These are phyloP conservation scores for Coemansia sp. DNA, from an alignment of 192 early-diverging fungal genomes.

Conservation along the genomic window DNA sequence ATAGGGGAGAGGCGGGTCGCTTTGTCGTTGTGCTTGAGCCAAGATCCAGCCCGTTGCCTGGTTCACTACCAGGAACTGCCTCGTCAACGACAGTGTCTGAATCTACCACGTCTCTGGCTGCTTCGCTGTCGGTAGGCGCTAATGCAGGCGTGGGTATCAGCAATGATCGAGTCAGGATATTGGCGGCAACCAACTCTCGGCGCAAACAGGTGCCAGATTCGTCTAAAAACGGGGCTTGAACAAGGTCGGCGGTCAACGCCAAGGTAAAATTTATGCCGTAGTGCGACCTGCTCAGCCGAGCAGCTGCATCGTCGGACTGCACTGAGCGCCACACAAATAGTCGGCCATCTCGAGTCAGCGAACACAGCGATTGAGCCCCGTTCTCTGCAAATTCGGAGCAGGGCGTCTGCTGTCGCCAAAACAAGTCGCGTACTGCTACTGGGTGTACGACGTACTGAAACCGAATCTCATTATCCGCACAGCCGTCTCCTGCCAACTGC, in stretches of 20 bases:
- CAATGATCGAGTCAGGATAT: background rate
- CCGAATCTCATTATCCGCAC: constrained; percentile 7
- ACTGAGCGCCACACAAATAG: constrained; percentile 28
- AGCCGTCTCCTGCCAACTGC: constrained; percentile 9
- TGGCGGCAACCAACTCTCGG: constrained; percentile 1
- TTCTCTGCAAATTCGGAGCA: background rate
- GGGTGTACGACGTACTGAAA: constrained; percentile 46
- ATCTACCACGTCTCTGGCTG: no score
- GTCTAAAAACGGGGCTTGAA: background rate
- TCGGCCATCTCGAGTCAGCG: constrained; percentile 8
- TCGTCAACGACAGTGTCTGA: no score
- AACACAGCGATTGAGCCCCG: constrained; percentile 11
- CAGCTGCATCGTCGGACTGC: background rate
- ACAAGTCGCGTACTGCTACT: constrained; percentile 13
- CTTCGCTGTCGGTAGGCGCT: background rate
- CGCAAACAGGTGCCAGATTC: background rate
- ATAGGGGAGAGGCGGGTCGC: background rate
- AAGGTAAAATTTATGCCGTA: constrained; percentile 19
- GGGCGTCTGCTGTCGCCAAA: constrained; percentile 20
- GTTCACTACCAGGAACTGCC: background rate
- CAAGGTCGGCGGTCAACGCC: constrained; percentile 5
- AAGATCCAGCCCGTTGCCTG: no score
- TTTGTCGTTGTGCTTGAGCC: background rate
- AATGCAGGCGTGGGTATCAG: background rate
- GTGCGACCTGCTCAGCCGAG: background rate